Conservation (phyloP, 305 asterid species). For the Solanum hybrid region DNA sequence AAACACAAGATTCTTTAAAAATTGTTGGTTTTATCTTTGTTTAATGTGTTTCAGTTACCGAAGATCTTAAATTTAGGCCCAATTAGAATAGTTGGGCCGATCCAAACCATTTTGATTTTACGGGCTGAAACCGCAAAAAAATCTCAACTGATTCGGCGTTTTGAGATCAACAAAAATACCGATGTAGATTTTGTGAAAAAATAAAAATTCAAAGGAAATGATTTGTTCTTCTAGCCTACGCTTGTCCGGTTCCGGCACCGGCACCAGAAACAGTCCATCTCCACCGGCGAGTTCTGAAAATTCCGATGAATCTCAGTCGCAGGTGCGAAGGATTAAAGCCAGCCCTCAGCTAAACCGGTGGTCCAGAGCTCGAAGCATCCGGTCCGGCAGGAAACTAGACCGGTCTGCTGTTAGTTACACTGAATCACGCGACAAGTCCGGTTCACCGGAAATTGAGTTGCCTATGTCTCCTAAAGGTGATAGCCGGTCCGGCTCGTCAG, state of each 20-base stretch:
- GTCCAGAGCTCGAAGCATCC: constrained; percentile 81
- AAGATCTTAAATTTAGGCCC: background rate
- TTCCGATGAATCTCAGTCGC: constrained; percentile 12
- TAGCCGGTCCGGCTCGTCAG: constrained; percentile 19
- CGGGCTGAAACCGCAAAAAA: background rate
- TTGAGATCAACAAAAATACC: background rate
- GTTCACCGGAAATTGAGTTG: constrained; percentile 19
- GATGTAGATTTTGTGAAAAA: background rate
- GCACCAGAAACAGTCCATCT: background rate
- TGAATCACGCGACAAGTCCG: background rate
- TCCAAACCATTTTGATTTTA: background rate
- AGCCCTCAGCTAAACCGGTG: constrained; percentile 88
- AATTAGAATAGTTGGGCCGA: background rate
- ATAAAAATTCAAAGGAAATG: constrained; percentile 15
- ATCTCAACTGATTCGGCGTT: background rate
- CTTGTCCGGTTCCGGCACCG: constrained; percentile 22
- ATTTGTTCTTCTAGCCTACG: constrained; percentile 34
- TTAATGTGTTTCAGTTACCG: background rate
- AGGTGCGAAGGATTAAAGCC: constrained; percentile 34
- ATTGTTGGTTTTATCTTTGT: background rate
- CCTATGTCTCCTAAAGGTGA: constrained; percentile 15
- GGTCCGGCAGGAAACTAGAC: constrained; percentile 65
- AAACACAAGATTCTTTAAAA: background rate
- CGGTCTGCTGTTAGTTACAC: constrained; percentile 20
- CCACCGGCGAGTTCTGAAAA: constrained; percentile 9